Evolutionary conservation across 768 basidiomycete genomes (phyloP).

Genomic region (Cystobasidium ongulense): DNA sequence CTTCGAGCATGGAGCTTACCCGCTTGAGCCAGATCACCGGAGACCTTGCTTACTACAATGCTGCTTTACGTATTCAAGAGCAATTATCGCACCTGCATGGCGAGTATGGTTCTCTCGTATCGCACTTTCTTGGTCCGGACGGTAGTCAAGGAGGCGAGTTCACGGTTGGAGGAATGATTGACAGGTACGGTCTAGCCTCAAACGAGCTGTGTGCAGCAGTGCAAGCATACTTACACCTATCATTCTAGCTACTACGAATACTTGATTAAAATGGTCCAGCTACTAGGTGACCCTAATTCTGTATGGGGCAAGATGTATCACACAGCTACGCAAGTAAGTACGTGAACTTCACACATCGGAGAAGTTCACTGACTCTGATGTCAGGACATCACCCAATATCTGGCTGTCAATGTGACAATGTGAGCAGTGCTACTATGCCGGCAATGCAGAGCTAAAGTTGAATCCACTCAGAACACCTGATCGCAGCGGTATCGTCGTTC

Average conservation of each 20-base stretch:
- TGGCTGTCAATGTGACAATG: constrained; percentile 44
- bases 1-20: constrained; percentile 47
- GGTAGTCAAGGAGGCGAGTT: constrained; percentile 42
- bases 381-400: constrained; percentile 41
- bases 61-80: constrained; percentile 17
- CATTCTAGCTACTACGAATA: constrained; percentile 47
- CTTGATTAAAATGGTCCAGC: constrained; percentile 48
- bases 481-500: constrained; percentile 39
- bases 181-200: constrained; percentile 3
- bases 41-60: constrained; percentile 45
- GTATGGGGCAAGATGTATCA: constrained; percentile 46
- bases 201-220: neutral
- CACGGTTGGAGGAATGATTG: constrained; percentile 45
- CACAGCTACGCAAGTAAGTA: constrained; percentile 41
- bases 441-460: neutral
- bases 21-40: constrained; percentile 46
- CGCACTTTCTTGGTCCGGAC: neutral
- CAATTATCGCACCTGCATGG: neutral
- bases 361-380: neutral
- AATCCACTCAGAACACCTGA: constrained; percentile 36
- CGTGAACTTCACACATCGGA: neutral
- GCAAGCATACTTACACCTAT: neutral
- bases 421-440: neutral
- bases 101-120: constrained; percentile 14
- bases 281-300: constrained; percentile 43